Conservation (phyloP, 495 filamentous ascomycete species). For the Neurospora sp. region DNA sequence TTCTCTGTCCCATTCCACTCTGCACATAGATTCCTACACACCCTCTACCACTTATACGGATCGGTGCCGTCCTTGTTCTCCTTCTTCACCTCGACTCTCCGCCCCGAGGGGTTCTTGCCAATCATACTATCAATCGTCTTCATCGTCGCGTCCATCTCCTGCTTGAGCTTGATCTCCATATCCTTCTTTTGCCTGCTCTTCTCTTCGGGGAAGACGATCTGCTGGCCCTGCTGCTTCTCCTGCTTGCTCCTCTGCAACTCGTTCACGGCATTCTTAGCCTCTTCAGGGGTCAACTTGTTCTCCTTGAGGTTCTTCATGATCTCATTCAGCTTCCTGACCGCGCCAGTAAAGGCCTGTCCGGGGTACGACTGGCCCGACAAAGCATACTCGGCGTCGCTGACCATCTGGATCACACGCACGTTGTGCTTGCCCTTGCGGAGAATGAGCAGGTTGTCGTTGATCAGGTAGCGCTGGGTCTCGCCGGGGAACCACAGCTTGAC, state of each 20-base stretch:
- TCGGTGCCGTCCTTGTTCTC: not conserved
- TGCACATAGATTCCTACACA: not conserved
- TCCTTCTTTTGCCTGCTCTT: conserved; percentile 4
- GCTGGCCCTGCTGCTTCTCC: conserved; percentile 20
- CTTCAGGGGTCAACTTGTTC: conserved; percentile 1
- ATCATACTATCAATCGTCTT: not conserved
- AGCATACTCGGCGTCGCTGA: conserved; percentile 59
- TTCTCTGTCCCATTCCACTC: not conserved
- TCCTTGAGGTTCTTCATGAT: conserved; percentile 11
- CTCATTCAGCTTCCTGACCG: conserved; percentile 20
- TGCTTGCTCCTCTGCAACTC: conserved; percentile 15
- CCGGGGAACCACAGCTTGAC: conserved; percentile 46
- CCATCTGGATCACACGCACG: conserved; percentile 58
- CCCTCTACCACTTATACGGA: not conserved
- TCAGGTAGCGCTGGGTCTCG: conserved; percentile 51
- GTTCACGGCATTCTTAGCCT: conserved; percentile 8
- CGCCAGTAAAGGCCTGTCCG: conserved; percentile 31
- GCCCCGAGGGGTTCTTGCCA: not conserved
- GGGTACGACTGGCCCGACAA: conserved; percentile 32
- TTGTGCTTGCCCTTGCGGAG: conserved; percentile 75
- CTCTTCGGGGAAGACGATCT: conserved; percentile 13
- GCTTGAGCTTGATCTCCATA: conserved; percentile 10
- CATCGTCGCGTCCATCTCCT: conserved; percentile 7
- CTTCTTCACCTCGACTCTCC: not conserved
- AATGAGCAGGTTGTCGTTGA: conserved; percentile 54